A percentile compares a stretch with the other conserved stretches of the same genome.
Conservation (phyloP, 2,329 filamentous ascomycete species). For the Beauveria brongniartii region DNA sequence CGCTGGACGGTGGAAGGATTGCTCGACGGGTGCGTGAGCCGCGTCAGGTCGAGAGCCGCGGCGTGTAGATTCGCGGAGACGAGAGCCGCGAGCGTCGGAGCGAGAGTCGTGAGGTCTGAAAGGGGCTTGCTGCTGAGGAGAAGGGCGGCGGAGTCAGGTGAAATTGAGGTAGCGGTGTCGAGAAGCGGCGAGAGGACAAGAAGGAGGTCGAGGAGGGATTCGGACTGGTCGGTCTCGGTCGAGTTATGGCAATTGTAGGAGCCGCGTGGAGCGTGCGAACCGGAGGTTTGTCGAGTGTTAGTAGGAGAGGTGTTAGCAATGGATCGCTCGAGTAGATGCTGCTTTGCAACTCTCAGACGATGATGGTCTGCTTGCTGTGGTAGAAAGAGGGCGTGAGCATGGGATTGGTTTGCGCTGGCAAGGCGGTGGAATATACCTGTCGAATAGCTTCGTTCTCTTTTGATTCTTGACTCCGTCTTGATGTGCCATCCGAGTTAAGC, state of each 20-base stretch:
- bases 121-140: conserved; percentile 37
- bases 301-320: conserved; percentile 36
- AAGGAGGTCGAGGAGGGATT: conserved; percentile 28
- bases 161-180: conserved; percentile 21
- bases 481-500: conserved; percentile 51
- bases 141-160: conserved; percentile 24
- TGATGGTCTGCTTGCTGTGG: conserved; percentile 41
- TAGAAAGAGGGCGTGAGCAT: not conserved
- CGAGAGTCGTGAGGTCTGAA: conserved; percentile 30
- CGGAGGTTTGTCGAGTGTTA: conserved; percentile 7
- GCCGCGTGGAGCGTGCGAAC: not conserved
- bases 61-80: conserved; percentile 35
- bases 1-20: conserved; percentile 53
- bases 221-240: not conserved
- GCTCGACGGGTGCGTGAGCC: conserved; percentile 36
- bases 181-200: conserved; percentile 39
- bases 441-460: conserved; percentile 42
- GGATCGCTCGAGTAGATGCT: conserved; percentile 42
- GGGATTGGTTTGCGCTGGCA: not conserved
- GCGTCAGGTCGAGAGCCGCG: conserved; percentile 34
- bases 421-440: conserved; percentile 31
- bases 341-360: conserved; percentile 40
- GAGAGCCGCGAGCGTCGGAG: conserved; percentile 33
- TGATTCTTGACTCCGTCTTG: conserved; percentile 40
- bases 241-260: conserved; percentile 16